These are phyloP conservation scores for Solanum neorickii DNA, from an alignment of 257 asterid genomes.

Conservation along the genomic window DNA sequence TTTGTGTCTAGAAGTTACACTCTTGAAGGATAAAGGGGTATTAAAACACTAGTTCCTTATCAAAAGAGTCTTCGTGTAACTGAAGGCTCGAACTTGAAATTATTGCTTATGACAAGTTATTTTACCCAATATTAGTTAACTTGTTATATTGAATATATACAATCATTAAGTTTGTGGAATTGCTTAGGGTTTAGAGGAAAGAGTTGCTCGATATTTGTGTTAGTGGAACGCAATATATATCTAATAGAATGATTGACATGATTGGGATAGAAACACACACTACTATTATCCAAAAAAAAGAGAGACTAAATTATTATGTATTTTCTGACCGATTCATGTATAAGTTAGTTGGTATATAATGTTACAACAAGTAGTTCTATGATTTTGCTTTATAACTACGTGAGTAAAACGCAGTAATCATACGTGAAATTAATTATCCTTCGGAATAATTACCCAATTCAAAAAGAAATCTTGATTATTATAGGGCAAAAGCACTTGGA, in stretches of 20 bases:
- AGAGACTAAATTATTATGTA: not conserved
- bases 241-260: not conserved
- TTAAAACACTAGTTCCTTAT: not conserved
- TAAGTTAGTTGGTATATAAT: not conserved
- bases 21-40: not conserved
- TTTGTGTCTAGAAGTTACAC: not conserved
- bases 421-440: not conserved
- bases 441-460: not conserved
- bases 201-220: not conserved
- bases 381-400: not conserved
- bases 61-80: no score
- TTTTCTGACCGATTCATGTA: not conserved
- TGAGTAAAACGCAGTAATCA: not conserved
- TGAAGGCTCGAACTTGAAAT: not conserved
- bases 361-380: not conserved
- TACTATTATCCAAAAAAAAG: not conserved
- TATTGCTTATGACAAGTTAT: not conserved
- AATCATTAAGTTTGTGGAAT: not conserved
- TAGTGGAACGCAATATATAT: not conserved
- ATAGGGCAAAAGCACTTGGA: slow-evolving; percentile 56
- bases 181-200: not conserved
- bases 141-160: no score
- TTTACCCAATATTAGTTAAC: not conserved
- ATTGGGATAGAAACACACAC: not conserved
- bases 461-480: not conserved